Evolutionary conservation across 1,284 basidiomycete species (phyloP).

Genomic region (Schizopora paradoxa): DNA sequence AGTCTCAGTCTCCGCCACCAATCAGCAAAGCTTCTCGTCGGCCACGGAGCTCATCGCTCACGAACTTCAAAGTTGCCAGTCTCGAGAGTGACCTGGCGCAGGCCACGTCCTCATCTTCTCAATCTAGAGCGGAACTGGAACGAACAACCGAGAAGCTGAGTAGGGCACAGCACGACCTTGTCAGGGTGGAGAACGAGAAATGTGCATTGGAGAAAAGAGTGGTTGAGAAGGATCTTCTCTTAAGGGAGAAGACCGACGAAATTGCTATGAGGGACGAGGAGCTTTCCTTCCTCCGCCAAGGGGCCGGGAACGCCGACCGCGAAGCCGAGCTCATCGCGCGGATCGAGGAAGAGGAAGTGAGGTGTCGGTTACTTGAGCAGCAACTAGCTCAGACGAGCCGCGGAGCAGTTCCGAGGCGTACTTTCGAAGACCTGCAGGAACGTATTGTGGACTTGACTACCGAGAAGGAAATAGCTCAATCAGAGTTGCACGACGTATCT

Average conservation of each 20-base stretch:
- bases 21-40: conserved; percentile 31
- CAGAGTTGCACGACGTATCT: conserved; percentile 37
- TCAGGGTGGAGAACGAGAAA: conserved; percentile 55
- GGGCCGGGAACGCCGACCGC: conserved; percentile 28
- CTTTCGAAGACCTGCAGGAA: conserved; percentile 36
- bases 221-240: conserved; percentile 37
- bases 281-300: conserved; percentile 37
- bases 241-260: too few species aligned
- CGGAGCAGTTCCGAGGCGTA: conserved; percentile 33
- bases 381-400: conserved; percentile 36
- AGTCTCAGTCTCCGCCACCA: conserved; percentile 26
- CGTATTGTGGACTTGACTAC: conserved; percentile 32
- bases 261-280: conserved; percentile 52
- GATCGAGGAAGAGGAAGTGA: conserved; percentile 63
- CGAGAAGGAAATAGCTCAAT: conserved; percentile 44
- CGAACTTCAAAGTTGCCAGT: conserved; percentile 40
- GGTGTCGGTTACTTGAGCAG: conserved; percentile 47
- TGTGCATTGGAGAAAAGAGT: conserved; percentile 45
- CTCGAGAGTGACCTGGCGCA: conserved; percentile 54
- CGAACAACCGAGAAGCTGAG: conserved; percentile 41
- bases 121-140: conserved; percentile 41
- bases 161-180: conserved; percentile 41
- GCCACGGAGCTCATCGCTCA: conserved; percentile 44
- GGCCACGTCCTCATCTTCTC: conserved; percentile 34
- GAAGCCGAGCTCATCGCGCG: conserved; percentile 53